phyloP scores from a whole-genome alignment of 805 yeast species.

The Brettanomyces nanus region DNA sequence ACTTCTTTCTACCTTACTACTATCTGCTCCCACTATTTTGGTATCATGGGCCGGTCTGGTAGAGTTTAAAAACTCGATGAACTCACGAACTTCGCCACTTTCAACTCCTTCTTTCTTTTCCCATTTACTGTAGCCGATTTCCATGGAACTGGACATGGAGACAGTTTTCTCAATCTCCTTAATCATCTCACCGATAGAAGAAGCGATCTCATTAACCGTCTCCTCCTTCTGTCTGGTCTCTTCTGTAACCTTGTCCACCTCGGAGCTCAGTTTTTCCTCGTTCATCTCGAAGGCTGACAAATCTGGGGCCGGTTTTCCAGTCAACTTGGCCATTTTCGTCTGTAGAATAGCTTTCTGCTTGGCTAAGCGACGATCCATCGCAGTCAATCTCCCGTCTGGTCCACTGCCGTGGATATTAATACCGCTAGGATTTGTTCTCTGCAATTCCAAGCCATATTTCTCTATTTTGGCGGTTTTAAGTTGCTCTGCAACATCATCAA shows the following conservation, averaged over 20 bases:
- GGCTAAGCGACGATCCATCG: slow-evolving; percentile 71
- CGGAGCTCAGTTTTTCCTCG: slow-evolving; percentile 46
- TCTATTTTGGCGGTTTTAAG: slow-evolving; percentile 62
- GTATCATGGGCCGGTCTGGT: slow-evolving; percentile 21
- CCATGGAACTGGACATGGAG: slow-evolving; percentile 23
- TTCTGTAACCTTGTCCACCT: slow-evolving; percentile 39
- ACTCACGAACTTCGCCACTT: slow-evolving; percentile 48
- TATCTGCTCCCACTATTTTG: slow-evolving; percentile 5
- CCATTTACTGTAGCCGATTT: slow-evolving; percentile 60
- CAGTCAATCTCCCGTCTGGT: slow-evolving; percentile 79
- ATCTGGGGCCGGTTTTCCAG: slow-evolving; percentile 57
- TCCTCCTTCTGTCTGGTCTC: slow-evolving; percentile 50
- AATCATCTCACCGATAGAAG: slow-evolving; percentile 55
- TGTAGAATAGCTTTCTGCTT: slow-evolving; percentile 69
- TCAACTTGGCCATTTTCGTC: slow-evolving; percentile 87
- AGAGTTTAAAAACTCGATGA: slow-evolving; percentile 48
- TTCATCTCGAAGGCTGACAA: slow-evolving; percentile 42
- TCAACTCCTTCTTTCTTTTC: slow-evolving; percentile 75
- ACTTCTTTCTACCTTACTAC: background rate
- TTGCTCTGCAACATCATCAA: slow-evolving; percentile 56
- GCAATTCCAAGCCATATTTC: slow-evolving; percentile 45
- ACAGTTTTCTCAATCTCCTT: slow-evolving; percentile 29
- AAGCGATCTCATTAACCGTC: slow-evolving; percentile 63
- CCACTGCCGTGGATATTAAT: slow-evolving; percentile 73
- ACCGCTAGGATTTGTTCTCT: slow-evolving; percentile 59